Evolutionary conservation across 2,329 filamentous ascomycete species (phyloP).

Genomic region (Fusarium sp.): DNA sequence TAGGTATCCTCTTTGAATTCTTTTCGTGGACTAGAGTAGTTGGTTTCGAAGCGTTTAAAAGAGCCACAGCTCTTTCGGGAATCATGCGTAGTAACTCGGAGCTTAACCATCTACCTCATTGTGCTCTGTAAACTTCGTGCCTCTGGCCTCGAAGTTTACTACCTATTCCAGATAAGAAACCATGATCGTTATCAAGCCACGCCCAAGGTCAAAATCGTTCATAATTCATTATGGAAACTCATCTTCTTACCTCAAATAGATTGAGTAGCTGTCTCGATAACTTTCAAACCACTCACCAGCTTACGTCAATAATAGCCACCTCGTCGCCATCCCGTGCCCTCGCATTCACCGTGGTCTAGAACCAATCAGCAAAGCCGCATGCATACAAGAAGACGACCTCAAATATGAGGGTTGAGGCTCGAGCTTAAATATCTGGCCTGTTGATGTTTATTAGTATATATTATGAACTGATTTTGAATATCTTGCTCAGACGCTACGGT

Average conservation of each 20-base stretch:
- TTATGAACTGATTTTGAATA: conserved; percentile 47
- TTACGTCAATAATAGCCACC: no score
- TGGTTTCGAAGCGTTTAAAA: neutral
- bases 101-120: no score
- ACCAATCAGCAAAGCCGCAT: conserved; percentile 4
- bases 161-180: neutral
- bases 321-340: neutral
- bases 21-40: neutral
- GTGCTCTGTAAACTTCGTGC: neutral
- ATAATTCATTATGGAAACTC: no score
- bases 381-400: neutral
- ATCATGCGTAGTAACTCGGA: neutral
- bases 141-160: neutral
- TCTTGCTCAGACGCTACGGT: neutral
- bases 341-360: conserved; percentile 8
- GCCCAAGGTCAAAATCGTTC: neutral
- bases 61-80: neutral
- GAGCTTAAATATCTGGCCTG: neutral
- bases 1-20: neutral
- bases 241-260: no score
- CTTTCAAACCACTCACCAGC: no score
- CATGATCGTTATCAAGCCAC: neutral
- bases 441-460: neutral
- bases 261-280: no score
- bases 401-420: neutral